phyloP scores from a whole-genome alignment of 2,329 filamentous ascomycete genomes.

The Pestalotiopsis sp. region DNA sequence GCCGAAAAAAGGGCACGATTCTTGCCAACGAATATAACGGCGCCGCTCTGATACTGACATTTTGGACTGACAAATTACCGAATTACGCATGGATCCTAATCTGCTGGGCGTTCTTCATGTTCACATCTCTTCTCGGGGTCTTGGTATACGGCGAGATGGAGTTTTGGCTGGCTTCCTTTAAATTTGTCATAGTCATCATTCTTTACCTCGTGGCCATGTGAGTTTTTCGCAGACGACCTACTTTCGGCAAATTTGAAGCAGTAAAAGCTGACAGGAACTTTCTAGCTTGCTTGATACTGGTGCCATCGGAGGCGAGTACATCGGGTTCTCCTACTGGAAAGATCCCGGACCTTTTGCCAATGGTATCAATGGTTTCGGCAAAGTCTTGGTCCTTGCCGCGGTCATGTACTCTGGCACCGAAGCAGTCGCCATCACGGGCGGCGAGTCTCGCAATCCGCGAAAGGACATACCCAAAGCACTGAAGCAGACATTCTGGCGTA shows the following conservation, averaged over 20 bases:
- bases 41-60: slow-evolving; percentile 18
- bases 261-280: slow-evolving; percentile 31
- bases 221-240: slow-evolving; percentile 17
- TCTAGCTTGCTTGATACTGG: slow-evolving; percentile 38
- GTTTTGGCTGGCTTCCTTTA: slow-evolving; percentile 34
- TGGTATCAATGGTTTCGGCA: slow-evolving; percentile 37
- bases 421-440: slow-evolving; percentile 37
- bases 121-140: slow-evolving; percentile 36
- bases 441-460: slow-evolving; percentile 32
- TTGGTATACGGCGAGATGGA: slow-evolving; percentile 35
- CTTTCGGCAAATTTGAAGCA: slow-evolving; percentile 20
- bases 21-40: slow-evolving; percentile 2
- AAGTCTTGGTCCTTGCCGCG: slow-evolving; percentile 36
- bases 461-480: slow-evolving; percentile 33
- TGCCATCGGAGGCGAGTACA: slow-evolving; percentile 35
- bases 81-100: slow-evolving; percentile 48
- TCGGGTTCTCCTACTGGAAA: slow-evolving; percentile 36
- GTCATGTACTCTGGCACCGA: slow-evolving; percentile 40
- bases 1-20: neutral
- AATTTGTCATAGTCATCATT: slow-evolving; percentile 22
- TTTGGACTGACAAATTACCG: slow-evolving; percentile 46
- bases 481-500: slow-evolving; percentile 33
- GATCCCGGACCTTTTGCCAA: slow-evolving; percentile 36
- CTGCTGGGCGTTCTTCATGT: slow-evolving; percentile 45
- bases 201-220: neutral